These are phyloP conservation scores for Camellia japonica DNA, from an alignment of 148 eudicot species.

Conservation along the genomic window DNA sequence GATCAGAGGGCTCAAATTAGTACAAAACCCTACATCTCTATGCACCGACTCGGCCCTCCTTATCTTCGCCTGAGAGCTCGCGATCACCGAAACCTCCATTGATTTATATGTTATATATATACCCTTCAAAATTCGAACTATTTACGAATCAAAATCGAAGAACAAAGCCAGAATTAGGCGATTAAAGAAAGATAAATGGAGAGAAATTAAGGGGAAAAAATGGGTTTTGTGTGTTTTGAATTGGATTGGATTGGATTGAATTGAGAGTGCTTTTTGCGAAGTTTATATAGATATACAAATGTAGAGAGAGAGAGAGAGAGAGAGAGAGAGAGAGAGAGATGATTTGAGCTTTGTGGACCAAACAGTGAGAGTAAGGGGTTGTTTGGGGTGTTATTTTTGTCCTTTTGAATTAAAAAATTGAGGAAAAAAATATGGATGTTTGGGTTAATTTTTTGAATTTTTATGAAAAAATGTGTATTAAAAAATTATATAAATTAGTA, in stretches of 20 bases:
- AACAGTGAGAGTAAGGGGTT: no score
- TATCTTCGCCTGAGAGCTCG: slow-evolving; percentile 37
- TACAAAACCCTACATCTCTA: slow-evolving; percentile 19
- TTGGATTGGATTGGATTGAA: no score
- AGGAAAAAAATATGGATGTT: no score
- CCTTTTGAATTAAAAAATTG: no score
- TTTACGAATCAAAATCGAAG: not conserved
- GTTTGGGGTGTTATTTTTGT: no score
- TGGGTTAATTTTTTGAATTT: no score
- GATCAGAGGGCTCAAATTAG: slow-evolving; percentile 21
- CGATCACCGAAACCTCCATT: slow-evolving; percentile 40
- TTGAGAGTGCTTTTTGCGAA: not conserved
- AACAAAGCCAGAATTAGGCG: not conserved
- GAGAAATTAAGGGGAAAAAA: not conserved
- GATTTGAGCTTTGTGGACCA: no score
- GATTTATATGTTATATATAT: not conserved
- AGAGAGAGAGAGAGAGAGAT: no score
- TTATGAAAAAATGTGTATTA: no score
- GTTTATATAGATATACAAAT: no score
- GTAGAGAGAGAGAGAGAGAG: not conserved
- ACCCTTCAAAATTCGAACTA: no score
- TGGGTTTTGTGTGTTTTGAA: not conserved
- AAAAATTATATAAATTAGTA: no score
- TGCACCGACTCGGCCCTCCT: slow-evolving; percentile 14
- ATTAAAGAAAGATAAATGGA: not conserved